phyloP scores from a whole-genome alignment of 371 early-diverging fungal species.

The Mucor ambiguus region DNA sequence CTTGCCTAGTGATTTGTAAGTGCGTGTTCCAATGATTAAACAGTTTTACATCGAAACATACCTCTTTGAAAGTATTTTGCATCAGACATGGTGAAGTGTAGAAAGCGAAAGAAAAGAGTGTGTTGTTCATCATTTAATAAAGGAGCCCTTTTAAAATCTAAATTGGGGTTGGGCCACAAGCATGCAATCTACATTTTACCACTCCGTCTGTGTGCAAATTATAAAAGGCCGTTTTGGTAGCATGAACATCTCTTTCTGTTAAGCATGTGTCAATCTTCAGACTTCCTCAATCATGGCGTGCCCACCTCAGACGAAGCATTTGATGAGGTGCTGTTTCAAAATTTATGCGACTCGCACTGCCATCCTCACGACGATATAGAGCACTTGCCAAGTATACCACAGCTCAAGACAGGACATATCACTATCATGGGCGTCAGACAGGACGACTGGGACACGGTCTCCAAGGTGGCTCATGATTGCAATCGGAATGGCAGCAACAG shows the following conservation, averaged over 20 bases:
- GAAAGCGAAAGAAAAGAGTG: not conserved
- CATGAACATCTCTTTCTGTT: not conserved
- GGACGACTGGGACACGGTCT: slow-evolving; percentile 51
- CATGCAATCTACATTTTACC: not conserved
- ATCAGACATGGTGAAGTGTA: slow-evolving; percentile 60
- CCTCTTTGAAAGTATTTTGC: slow-evolving; percentile 90
- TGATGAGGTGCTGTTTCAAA: slow-evolving; percentile 17
- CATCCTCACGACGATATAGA: slow-evolving; percentile 51
- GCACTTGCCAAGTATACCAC: slow-evolving; percentile 26
- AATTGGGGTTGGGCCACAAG: not conserved
- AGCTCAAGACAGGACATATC: slow-evolving; percentile 44
- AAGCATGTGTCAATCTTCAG: slow-evolving; percentile 6
- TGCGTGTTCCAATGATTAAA: not conserved
- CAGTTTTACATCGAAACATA: slow-evolving; percentile 20
- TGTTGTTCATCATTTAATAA: not conserved
- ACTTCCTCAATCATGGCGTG: slow-evolving; percentile 18
- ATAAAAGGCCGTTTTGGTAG: not conserved
- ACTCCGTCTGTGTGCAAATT: not conserved
- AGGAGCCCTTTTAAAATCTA: slow-evolving; percentile 5
- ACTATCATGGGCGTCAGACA: slow-evolving; percentile 53
- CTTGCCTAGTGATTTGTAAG: slow-evolving; percentile 68
- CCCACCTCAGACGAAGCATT: slow-evolving; percentile 21
- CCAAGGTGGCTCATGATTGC: slow-evolving; percentile 27
- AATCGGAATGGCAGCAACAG: slow-evolving; percentile 13
- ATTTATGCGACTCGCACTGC: slow-evolving; percentile 51